Evolutionary conservation across 257 asterid genomes (phyloP), one percentile per base, ranked within the genome.

Genomic region (Solanum chiquidenum): DNA sequence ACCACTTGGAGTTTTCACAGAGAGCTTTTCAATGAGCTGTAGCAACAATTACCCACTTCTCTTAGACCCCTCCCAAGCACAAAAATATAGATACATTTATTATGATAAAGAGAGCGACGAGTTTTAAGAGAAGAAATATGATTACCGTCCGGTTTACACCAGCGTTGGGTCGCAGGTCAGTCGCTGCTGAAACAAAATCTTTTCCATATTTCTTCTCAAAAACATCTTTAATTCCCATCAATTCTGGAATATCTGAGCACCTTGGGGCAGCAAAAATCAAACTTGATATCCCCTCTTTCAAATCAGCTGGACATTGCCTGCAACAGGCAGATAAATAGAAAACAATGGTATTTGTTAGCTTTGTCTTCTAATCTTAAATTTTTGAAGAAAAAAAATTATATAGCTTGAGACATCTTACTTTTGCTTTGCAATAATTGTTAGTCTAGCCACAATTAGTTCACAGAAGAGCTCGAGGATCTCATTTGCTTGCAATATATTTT

Each of bases 11-110:
- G 98, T 93, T 89, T 92, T 95, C 42, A 95, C 97, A 86, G 99
- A 97, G 82, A 97, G 98, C 95, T 97, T 97, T 80, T 97, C 99
- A 87, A 97, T 97, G 86, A 97, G 98, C 99, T 96, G 95, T 88
- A 83, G 90, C 85, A 83, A 9, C 83, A 77, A 89, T 21, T 58
- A 75, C 68, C 37, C 68, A 49, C 49, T 31, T 77, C 86, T 83
- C 72, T 72, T 71, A 64, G 82, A 9, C 64, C 79, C 25, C 25
- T 25, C 64, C 37, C 6, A 18, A 66, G 25, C 55, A 60, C 44
- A 66, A 18, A 12, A 14, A 42, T 27, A 38, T 8, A 23, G 12
- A 49, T 38, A 7, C 4, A 25, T 85, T 40, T n/a, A 68, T 68
- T 85, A 25, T 71, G 46, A 18, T 69, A 35, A 29, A 86, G 40